Evolutionary conservation across 1,284 basidiomycete species (phyloP).

Genomic region (Pterulicium gracile): DNA sequence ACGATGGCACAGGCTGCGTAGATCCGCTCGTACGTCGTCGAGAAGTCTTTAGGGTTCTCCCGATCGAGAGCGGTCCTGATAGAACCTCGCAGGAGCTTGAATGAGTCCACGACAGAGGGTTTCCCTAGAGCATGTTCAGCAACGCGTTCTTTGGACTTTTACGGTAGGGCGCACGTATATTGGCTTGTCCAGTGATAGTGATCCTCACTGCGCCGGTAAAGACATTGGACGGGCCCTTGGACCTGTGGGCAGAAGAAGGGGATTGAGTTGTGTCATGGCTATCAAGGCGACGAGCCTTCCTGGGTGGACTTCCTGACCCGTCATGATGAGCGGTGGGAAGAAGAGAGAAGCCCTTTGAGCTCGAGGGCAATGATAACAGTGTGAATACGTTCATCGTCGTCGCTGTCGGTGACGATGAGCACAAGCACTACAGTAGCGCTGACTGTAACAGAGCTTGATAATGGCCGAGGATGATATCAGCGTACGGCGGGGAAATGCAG

Average conservation of each 20-base stretch:
- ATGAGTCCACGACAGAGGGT: constrained; percentile 10
- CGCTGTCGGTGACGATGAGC: background rate
- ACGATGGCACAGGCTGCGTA: constrained; percentile 44
- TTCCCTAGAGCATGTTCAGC: constrained; percentile 4
- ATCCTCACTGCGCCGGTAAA: constrained; percentile 24
- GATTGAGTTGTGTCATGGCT: constrained; percentile 52
- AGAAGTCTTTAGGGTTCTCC: constrained; percentile 21
- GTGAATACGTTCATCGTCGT: constrained; percentile 22
- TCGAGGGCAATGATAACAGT: constrained; percentile 40
- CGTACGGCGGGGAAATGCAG: too few relatives aligned
- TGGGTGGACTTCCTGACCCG: constrained; percentile 45
- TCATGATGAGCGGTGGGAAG: constrained; percentile 26
- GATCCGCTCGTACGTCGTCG: constrained; percentile 42
- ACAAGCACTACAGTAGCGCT: background rate
- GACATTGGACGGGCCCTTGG: constrained; percentile 17
- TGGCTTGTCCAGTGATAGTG: constrained; percentile 28
- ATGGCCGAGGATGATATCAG: too few relatives aligned
- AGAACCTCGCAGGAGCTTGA: constrained; percentile 26
- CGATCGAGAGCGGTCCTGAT: constrained; percentile 34
- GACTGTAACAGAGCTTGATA: too few relatives aligned
- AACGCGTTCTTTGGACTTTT: background rate
- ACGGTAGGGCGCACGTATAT: constrained; percentile 19
- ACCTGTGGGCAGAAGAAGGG: constrained; percentile 28
- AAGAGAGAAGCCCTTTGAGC: constrained; percentile 40
- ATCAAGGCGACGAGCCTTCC: constrained; percentile 55